Evolutionary conservation across 140 eudicot species (phyloP).

Genomic region (Ambrosia hybrid): DNA sequence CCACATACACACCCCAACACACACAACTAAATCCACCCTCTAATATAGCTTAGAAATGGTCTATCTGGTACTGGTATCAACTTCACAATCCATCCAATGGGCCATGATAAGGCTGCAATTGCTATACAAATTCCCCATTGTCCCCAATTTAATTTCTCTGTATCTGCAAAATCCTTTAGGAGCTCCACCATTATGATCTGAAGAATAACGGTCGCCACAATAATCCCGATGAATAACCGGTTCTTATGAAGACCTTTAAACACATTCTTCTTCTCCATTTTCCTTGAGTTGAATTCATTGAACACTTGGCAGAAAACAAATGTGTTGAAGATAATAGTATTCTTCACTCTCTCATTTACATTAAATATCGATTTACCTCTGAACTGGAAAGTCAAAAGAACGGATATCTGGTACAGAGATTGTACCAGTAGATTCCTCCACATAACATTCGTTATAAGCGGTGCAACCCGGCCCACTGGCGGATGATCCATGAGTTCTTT

Average conservation of each 20-base stretch:
- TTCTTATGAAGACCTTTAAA: slow-evolving; percentile 44
- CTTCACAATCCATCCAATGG: slow-evolving; percentile 52
- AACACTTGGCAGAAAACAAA: slow-evolving; percentile 60
- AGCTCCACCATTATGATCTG: slow-evolving; percentile 56
- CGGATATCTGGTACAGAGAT: slow-evolving; percentile 41
- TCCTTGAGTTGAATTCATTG: slow-evolving; percentile 44
- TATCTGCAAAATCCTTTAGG: slow-evolving; percentile 47
- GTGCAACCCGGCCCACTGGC: slow-evolving; percentile 46
- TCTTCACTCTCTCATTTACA: slow-evolving; percentile 38
- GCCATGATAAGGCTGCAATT: slow-evolving; percentile 54
- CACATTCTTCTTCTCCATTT: slow-evolving; percentile 45
- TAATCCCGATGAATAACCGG: slow-evolving; percentile 38
- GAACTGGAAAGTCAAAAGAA: slow-evolving; percentile 51
- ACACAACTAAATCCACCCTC: slow-evolving; percentile 15
- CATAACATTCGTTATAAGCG: slow-evolving; percentile 53
- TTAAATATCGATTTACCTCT: slow-evolving; percentile 40
- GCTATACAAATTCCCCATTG: slow-evolving; percentile 54
- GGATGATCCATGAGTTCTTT: slow-evolving; percentile 49
- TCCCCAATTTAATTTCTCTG: slow-evolving; percentile 50
- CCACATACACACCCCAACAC: background rate
- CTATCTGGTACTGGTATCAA: slow-evolving; percentile 25
- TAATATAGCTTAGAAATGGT: slow-evolving; percentile 14
- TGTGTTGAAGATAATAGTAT: slow-evolving; percentile 51
- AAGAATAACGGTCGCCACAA: slow-evolving; percentile 38
- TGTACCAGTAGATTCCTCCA: slow-evolving; percentile 56